phyloP scores from a whole-genome alignment of 2,329 filamentous ascomycete species.

The Fusarium sp. region DNA sequence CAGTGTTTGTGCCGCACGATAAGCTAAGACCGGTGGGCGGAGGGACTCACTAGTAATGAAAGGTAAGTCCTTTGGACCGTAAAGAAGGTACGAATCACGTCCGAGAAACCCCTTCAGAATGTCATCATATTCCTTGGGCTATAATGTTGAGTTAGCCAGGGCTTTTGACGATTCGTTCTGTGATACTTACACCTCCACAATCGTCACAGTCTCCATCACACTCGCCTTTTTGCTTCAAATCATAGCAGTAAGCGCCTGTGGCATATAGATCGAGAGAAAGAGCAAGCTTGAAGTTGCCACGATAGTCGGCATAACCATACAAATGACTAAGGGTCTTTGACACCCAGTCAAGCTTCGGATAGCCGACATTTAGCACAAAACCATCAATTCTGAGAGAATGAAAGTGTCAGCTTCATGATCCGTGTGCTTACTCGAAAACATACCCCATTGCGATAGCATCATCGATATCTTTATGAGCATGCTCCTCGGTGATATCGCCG shows the following conservation, averaged over 20 bases:
- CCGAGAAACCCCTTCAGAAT: neutral
- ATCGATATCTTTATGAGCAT: neutral
- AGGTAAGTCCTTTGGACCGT: neutral
- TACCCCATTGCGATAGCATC: slow-evolving; percentile 3
- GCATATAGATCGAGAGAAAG: slow-evolving; percentile 7
- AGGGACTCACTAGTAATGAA: neutral
- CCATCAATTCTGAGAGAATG: neutral
- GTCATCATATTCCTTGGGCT: neutral
- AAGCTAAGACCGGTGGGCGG: too few relatives aligned
- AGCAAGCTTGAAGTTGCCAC: slow-evolving; percentile 5
- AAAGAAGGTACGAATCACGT: neutral
- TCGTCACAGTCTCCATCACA: neutral
- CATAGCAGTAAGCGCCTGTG: slow-evolving; percentile 2
- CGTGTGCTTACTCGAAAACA: neutral
- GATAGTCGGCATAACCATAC: slow-evolving; percentile 2
- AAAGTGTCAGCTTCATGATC: neutral
- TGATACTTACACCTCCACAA: slow-evolving; percentile 1
- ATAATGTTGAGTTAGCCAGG: neutral
- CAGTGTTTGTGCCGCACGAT: neutral
- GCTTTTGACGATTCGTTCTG: too few relatives aligned
- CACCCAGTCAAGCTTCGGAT: slow-evolving; percentile 8
- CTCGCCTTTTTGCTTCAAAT: neutral
- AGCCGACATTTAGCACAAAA: slow-evolving; percentile 11
- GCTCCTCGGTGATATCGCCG: neutral
- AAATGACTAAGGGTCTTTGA: neutral